Base-by-base conservation (phyloP, 2,329 filamentous ascomycete species). In the Ophiocordyceps camponoti-saundersi region DNA sequence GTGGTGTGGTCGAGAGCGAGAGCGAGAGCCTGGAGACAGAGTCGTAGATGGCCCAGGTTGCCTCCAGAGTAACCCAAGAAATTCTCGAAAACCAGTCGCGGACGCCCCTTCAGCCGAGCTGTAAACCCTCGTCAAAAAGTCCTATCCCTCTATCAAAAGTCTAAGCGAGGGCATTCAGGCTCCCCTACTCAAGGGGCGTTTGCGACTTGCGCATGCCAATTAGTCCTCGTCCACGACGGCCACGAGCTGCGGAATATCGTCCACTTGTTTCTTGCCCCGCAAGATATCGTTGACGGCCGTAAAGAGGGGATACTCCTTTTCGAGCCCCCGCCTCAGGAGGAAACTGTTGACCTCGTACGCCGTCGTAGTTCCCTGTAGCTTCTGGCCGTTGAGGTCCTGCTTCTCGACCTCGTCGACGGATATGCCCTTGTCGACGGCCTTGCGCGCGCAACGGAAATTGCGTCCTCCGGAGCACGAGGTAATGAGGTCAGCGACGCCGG, bases 401-500 rank as follows among this genome's bases (percentile, higher is more conserved):
- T 77, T 75, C 71, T 98, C 92, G 42, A 98, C 81, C 64, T 96
- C 87, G 54, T 83, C 79, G 39, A 98, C 86, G 10, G 77, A 74
- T 54, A 90, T 72, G 29, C 83, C 82, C 58, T 82, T 79, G 68
- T 89, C 77, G 30, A 95, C 78, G 23, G 85, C 81, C 70, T 89
- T 80, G 72, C 84, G 93, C 45, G 92, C 90, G 63, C 90, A 96
- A 48, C 85, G 80, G 70, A 92, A 94, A 68, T 98, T 98, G 50
- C 92, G 78, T 13, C 92, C 92, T 51, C 88, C 87, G 46, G 80
- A 85, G 67, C 88, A 96, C 48, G 83, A 92, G 1, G 92, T 96
- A 60, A 98, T 94, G 53, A 98, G 69, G 65, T 98, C 92, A 26
- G 92, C 92, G 39, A 96, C 88, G 54, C 92, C 92, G 22, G 87